Base-by-base conservation (phyloP, 2,329 filamentous ascomycete species). In the Cladobotryum mycophilum region DNA sequence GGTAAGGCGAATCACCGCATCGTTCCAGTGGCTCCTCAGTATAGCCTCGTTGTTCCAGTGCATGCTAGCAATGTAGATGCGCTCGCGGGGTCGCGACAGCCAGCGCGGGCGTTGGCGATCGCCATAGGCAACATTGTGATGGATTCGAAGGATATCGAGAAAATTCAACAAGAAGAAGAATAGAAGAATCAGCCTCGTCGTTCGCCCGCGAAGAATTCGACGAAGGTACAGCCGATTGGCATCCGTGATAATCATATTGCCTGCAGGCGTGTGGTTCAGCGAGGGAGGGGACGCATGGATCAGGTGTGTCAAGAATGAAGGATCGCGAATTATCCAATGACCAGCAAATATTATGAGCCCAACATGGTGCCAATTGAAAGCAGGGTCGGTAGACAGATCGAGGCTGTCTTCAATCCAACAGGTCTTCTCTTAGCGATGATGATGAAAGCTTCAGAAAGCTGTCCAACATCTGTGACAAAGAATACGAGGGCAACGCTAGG, bases 61-160 rank as follows among this genome's bases (percentile, higher is more conserved):
- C 61, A 85, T 80, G 54, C 79, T 80, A 4, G 83, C 80, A 53
- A 89, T 86, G 67, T 81, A 89, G 54, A 89, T 76, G 55, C 70
- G 68, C 59, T 71, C 67, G 44, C 55, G 58, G 18, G 57, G 61
- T 41, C 63, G 61, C 48, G 62, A 57, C 48, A 59, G 55, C 41
- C 50, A 45, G 22, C 49, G 34, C 45, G 45, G 52, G 48, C 35
- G 59, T 51, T 54, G 53, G 30, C 51, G 60, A 48, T 65, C 58
- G 52, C 61, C 60, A 56, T 60, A 54, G 56, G 60, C 51, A 17
- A 71, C 63, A 25, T 62, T 60, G 38, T 58, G 59, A 52, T 70
- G 64, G 41, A 73, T 66, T 13, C 67, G 67, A 17, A 71, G 61
- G 36, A 68, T 64, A 34, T 73, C 69, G 55, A 73, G 58, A n/a